Evolutionary conservation across 1,284 basidiomycete genomes (phyloP).

Genomic region (Leccinum pachyderme): DNA sequence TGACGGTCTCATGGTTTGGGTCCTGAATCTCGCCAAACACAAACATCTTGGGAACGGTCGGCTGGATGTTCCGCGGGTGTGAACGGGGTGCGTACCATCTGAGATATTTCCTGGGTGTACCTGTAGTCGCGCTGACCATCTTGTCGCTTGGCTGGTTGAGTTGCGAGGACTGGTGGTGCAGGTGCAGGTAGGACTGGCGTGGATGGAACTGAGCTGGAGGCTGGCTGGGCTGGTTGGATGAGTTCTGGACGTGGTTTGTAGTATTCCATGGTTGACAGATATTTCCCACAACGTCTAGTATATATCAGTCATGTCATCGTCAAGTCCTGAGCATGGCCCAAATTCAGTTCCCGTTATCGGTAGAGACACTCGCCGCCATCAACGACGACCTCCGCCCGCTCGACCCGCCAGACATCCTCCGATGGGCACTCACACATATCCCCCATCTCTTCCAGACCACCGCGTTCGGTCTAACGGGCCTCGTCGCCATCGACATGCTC

Average conservation of each 20-base stretch:
- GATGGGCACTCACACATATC: constrained; percentile 81
- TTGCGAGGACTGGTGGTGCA: constrained; percentile 4
- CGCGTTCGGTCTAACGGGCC: constrained; percentile 90
- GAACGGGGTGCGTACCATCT: constrained; percentile 47
- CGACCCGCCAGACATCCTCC: constrained; percentile 75
- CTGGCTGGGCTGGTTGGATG: constrained; percentile 18
- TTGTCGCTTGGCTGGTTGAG: constrained; percentile 18
- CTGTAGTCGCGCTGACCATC: constrained; percentile 54
- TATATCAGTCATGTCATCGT: neutral
- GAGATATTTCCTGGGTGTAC: constrained; percentile 75
- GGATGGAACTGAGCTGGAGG: constrained; percentile 20
- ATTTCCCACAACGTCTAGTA: neutral
- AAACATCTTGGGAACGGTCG: constrained; percentile 70
- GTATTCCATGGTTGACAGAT: constrained; percentile 23
- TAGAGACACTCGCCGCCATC: constrained; percentile 62
- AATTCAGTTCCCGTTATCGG: constrained; percentile 62
- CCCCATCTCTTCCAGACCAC: constrained; percentile 86
- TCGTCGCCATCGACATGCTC: constrained; percentile 91
- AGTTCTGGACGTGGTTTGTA: constrained; percentile 30
- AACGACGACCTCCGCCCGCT: constrained; percentile 73
- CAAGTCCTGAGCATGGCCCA: constrained; percentile 28
- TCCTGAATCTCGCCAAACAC: constrained; percentile 96
- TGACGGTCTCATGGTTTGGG: constrained; percentile 83
- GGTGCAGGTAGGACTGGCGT: constrained; percentile 20
- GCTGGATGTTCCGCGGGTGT: neutral